These are phyloP conservation scores for Coemansia javaensis DNA, from an alignment of 192 early-diverging fungal species.

Conservation along the genomic window DNA sequence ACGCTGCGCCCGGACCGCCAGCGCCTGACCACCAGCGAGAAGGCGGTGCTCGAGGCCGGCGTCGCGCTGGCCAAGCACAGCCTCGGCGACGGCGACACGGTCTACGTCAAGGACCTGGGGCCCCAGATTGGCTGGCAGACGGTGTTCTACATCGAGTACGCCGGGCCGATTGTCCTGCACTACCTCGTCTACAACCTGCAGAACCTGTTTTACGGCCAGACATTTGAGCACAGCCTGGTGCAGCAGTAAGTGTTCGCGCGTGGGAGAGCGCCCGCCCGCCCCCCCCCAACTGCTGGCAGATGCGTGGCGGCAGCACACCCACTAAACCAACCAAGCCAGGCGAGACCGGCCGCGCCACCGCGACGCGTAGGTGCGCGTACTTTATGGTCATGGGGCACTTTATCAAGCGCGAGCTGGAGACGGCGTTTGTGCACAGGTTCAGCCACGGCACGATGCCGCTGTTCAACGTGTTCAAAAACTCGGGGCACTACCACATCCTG, in stretches of 20 bases:
- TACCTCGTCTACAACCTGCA: conserved; percentile 77
- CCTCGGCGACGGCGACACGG: conserved; percentile 59
- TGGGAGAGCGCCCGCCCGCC: too few species aligned
- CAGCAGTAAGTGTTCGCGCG: conserved; percentile 53
- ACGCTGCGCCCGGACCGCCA: conserved; percentile 68
- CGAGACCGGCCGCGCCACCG: neutral
- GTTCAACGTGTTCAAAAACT: conserved; percentile 91
- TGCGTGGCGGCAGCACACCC: too few species aligned
- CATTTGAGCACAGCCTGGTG: conserved; percentile 65
- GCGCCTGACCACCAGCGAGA: conserved; percentile 67
- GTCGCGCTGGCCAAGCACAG: conserved; percentile 57
- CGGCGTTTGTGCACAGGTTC: conserved; percentile 88
- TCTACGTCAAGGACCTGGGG: conserved; percentile 70
- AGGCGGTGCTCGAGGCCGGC: conserved; percentile 52
- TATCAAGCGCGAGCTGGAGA: conserved; percentile 89
- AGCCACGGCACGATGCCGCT: conserved; percentile 95
- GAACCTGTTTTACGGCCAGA: conserved; percentile 61
- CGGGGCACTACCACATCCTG: conserved; percentile 86
- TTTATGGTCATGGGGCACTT: conserved; percentile 78
- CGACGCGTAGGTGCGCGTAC: conserved; percentile 55
- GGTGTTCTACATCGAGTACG: conserved; percentile 91
- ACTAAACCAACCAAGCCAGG: too few species aligned
- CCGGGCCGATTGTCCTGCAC: conserved; percentile 84
- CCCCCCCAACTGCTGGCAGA: too few species aligned
- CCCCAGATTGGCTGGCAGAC: conserved; percentile 92